phyloP scores from a whole-genome alignment of 2,329 filamentous ascomycete genomes.

The Tolypocladium endophyticum region DNA sequence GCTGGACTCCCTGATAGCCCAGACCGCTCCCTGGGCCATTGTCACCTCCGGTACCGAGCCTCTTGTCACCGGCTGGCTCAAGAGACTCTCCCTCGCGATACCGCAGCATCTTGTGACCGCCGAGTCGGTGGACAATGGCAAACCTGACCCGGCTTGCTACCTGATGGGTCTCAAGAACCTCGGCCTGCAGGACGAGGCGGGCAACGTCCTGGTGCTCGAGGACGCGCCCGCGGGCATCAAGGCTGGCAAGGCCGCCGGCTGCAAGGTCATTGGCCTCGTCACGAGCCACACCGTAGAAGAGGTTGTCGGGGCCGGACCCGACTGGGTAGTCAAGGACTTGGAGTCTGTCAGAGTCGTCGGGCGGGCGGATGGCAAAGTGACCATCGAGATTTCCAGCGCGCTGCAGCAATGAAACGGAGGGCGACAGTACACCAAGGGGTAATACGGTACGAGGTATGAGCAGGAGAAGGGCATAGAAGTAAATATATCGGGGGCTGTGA shows the following conservation, averaged over 20 bases:
- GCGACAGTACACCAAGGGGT: conserved; percentile 1
- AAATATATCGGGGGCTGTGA: not conserved
- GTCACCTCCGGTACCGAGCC: conserved; percentile 63
- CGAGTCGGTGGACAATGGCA: conserved; percentile 64
- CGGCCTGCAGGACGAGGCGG: conserved; percentile 34
- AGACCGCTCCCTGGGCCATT: conserved; percentile 70
- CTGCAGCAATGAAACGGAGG: conserved; percentile 22
- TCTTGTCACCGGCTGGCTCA: conserved; percentile 63
- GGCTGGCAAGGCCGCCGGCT: conserved; percentile 78
- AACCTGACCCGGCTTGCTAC: conserved; percentile 71
- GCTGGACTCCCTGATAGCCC: conserved; percentile 53
- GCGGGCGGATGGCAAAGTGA: conserved; percentile 45
- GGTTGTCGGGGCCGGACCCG: conserved; percentile 64
- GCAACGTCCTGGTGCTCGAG: conserved; percentile 65
- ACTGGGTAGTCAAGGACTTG: conserved; percentile 79
- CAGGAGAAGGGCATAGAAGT: not conserved
- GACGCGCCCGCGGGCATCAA: conserved; percentile 79
- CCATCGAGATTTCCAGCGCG: conserved; percentile 57
- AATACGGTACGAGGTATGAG: not conserved
- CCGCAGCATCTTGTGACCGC: conserved; percentile 62
- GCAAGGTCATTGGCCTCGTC: conserved; percentile 71
- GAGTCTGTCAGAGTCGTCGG: conserved; percentile 57
- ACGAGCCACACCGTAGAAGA: conserved; percentile 72
- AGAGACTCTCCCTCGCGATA: conserved; percentile 51
- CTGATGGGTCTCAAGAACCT: conserved; percentile 54